A percentile compares a stretch with the other conserved stretches of the same genome.
These are phyloP conservation scores for Zangia roseola DNA, from an alignment of 768 basidiomycete genomes.

Conservation along the genomic window DNA sequence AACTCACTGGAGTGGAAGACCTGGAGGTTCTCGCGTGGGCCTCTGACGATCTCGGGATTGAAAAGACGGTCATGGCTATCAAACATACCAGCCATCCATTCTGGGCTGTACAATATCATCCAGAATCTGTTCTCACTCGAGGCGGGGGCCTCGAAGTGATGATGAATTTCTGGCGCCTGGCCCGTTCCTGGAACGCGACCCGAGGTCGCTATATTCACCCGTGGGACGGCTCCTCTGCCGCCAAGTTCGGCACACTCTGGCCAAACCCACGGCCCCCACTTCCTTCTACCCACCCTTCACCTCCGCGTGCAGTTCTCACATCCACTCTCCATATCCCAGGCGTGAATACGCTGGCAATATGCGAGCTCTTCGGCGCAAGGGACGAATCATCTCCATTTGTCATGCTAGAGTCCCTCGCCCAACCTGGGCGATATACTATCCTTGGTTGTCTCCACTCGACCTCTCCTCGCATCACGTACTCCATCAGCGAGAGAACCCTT, in stretches of 20 bases:
- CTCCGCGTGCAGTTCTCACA: slow-evolving; percentile 35
- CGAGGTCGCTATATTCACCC: slow-evolving; percentile 37
- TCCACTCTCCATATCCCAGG: slow-evolving; percentile 42
- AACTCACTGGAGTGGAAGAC: slow-evolving; percentile 43
- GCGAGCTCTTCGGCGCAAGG: slow-evolving; percentile 59
- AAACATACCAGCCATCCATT: slow-evolving; percentile 66
- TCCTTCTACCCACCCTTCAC: slow-evolving; percentile 16
- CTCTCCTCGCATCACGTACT: slow-evolving; percentile 59
- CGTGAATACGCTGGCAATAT: slow-evolving; percentile 46
- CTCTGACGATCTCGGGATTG: slow-evolving; percentile 64
- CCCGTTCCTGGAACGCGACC: slow-evolving; percentile 52
- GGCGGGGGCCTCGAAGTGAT: slow-evolving; percentile 68
- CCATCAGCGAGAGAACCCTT: slow-evolving; percentile 48
- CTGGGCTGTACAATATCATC: slow-evolving; percentile 90
- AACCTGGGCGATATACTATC: slow-evolving; percentile 73
- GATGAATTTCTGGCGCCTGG: slow-evolving; percentile 72
- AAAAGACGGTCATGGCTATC: slow-evolving; percentile 71
- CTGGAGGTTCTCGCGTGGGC: slow-evolving; percentile 73
- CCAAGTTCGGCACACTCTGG: slow-evolving; percentile 55
- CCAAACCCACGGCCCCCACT: slow-evolving; percentile 40
- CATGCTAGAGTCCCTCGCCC: slow-evolving; percentile 72
- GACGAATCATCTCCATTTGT: slow-evolving; percentile 64
- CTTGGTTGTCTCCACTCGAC: slow-evolving; percentile 57
- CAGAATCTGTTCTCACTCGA: slow-evolving; percentile 75
- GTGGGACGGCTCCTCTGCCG: slow-evolving; percentile 40